Conservation (phyloP, 1,284 basidiomycete genomes). For the Puccinia polysora region DNA sequence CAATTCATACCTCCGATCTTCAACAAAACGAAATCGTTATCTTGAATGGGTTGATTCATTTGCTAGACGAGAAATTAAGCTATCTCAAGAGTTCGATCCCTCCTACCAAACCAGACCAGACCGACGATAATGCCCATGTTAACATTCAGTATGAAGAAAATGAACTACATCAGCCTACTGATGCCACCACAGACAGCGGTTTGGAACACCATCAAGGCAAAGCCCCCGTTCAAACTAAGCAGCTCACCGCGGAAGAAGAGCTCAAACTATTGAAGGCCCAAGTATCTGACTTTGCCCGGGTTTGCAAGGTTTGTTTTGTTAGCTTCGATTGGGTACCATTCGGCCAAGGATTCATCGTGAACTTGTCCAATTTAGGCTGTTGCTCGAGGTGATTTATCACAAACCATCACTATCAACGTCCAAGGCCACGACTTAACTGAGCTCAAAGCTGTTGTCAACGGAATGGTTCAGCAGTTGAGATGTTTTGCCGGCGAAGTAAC, state of each 20-base stretch:
- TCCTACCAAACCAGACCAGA: not conserved
- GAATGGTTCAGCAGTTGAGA: constrained; percentile 64
- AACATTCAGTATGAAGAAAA: not conserved
- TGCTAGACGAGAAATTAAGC: constrained; percentile 38
- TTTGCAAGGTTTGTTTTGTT: constrained; percentile 65
- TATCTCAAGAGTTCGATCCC: not conserved
- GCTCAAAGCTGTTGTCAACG: constrained; percentile 96
- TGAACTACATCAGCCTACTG: not conserved
- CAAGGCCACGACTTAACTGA: constrained; percentile 96
- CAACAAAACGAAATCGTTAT: constrained; percentile 36
- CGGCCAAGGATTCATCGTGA: not conserved
- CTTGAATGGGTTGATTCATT: constrained; percentile 35
- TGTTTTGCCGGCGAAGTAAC: constrained; percentile 88
- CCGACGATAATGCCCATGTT: not conserved
- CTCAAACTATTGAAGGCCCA: constrained; percentile 76
- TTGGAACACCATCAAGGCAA: too few relatives aligned
- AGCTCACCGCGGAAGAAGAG: constrained; percentile 66
- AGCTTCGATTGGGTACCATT: not conserved
- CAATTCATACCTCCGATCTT: constrained; percentile 1
- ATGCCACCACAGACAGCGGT: constrained; percentile 7
- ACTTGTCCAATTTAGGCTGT: constrained; percentile 62
- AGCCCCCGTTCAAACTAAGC: constrained; percentile 49
- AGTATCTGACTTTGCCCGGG: constrained; percentile 82
- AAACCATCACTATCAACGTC: constrained; percentile 93
- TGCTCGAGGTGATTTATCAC: constrained; percentile 83